phyloP scores from a whole-genome alignment of 2,329 filamentous ascomycete genomes.

The Xylaria hypoxylon region DNA sequence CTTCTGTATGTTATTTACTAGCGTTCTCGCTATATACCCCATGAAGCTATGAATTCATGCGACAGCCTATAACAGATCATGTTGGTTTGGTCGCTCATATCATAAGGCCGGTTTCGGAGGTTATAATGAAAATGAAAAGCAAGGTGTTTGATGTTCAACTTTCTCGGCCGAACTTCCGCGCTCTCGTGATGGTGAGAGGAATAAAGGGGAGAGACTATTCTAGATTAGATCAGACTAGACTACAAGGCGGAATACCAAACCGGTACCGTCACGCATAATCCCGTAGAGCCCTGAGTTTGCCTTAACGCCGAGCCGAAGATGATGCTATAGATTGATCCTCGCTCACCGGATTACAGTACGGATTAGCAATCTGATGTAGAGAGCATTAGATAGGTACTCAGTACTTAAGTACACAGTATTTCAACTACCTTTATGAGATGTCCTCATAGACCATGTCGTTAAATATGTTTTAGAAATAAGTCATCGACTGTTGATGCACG shows the following conservation, averaged over 20 bases:
- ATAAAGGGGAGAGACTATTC: not conserved
- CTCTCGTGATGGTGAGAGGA: conserved; percentile 7
- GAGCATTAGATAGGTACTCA: too few species aligned
- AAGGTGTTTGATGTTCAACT: not conserved
- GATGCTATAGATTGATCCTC: too few species aligned
- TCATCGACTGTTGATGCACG: too few species aligned
- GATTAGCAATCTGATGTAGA: too few species aligned
- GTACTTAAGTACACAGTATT: too few species aligned
- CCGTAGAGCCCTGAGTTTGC: not conserved
- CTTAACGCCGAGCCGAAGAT: conserved; percentile 11
- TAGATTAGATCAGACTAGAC: too few species aligned
- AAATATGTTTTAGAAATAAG: too few species aligned
- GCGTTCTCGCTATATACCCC: conserved; percentile 45
- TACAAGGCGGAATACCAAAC: not conserved
- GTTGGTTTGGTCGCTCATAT: conserved; percentile 15
- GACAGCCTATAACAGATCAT: not conserved
- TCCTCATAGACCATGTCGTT: too few species aligned
- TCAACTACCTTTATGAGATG: too few species aligned
- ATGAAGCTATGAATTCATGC: conserved; percentile 37
- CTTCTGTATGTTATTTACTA: conserved; percentile 41
- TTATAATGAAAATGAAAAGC: conserved; percentile 15
- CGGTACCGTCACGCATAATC: conserved; percentile 10
- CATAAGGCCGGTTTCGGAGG: conserved; percentile 21
- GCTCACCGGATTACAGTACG: too few species aligned
- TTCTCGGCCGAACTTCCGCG: not conserved